Percentiles rank a stretch among this genome's conserved stretches.
Evolutionary conservation across 805 yeast species (phyloP).

Genomic region (Ogataea degrootiae): DNA sequence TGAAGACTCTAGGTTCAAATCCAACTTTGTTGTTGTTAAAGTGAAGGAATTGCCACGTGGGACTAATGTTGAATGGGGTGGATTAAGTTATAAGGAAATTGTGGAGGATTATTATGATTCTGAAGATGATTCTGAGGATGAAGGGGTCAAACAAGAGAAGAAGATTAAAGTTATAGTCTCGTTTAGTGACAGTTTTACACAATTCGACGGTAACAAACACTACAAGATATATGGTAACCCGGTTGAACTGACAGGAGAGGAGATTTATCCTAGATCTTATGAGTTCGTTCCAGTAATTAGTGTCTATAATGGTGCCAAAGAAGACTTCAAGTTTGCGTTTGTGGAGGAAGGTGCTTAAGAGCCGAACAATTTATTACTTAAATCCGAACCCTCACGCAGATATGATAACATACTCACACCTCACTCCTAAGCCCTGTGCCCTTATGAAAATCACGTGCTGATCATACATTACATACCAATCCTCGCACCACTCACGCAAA

Average conservation of each 20-base stretch:
- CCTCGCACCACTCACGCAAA: neutral
- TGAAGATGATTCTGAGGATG: constrained; percentile 25
- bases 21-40: constrained; percentile 45
- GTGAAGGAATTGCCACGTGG: constrained; percentile 57
- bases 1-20: constrained; percentile 14
- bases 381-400: constrained; percentile 3
- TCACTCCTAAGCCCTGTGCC: constrained; percentile 1
- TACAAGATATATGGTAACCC: constrained; percentile 22
- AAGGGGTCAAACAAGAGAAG: constrained; percentile 22
- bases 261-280: constrained; percentile 11
- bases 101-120: constrained; percentile 40
- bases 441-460: too few relatives aligned
- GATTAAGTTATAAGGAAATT: constrained; percentile 42
- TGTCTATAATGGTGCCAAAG: constrained; percentile 9
- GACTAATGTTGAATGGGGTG: constrained; percentile 75
- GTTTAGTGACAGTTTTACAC: constrained; percentile 39
- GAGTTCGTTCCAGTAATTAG: constrained; percentile 20
- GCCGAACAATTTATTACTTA: neutral
- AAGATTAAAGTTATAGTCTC: constrained; percentile 35
- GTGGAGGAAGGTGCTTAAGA: constrained; percentile 4
- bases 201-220: constrained; percentile 24
- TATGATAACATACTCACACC: constrained; percentile 5
- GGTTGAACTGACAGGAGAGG: neutral
- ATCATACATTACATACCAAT: neutral
- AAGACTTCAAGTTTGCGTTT: constrained; percentile 7